Evolutionary conservation across 176 grass and related monocot species (phyloP).

Genomic region (Oryza glaberrima): DNA sequence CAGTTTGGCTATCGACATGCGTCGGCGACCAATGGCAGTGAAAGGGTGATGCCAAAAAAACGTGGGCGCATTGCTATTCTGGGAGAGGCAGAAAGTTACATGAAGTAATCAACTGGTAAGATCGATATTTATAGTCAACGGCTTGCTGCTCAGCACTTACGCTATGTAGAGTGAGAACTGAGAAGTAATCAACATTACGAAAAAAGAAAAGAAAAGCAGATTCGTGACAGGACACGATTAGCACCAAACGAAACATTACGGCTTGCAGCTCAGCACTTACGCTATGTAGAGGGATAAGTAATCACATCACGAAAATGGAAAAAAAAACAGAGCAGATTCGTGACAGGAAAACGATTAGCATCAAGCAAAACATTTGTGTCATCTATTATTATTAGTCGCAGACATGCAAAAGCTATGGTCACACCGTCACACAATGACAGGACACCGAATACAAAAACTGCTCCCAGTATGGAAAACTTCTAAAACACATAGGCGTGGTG

Average conservation of each 20-base stretch:
- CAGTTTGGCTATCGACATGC: constrained; percentile 10
- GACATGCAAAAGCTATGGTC: constrained; percentile 22
- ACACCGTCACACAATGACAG: constrained; percentile 7
- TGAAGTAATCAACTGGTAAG: neutral
- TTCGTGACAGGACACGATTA: neutral
- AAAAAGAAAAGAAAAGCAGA: neutral
- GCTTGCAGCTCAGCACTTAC: too few species aligned
- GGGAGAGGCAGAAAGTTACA: too few species aligned
- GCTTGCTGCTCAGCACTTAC: too few species aligned
- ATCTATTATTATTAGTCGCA: constrained; percentile 24
- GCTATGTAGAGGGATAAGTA: too few species aligned
- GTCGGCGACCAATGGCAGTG: neutral
- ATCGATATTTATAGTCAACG: too few species aligned
- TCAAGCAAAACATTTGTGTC: constrained; percentile 9
- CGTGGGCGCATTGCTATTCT: neutral
- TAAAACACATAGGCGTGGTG: too few species aligned
- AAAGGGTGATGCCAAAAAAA: neutral
- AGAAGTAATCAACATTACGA: neutral
- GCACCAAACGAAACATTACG: neutral
- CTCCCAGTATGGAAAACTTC: neutral
- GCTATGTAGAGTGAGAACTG: too few species aligned
- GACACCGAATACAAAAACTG: constrained; percentile 25
- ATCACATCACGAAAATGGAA: neutral
- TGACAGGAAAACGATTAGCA: neutral
- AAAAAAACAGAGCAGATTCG: neutral